Percentiles rank a stretch among this genome's conserved stretches.
These are phyloP conservation scores for Mimosa bimucronata DNA, from an alignment of 306 rosid species.

Conservation along the genomic window DNA sequence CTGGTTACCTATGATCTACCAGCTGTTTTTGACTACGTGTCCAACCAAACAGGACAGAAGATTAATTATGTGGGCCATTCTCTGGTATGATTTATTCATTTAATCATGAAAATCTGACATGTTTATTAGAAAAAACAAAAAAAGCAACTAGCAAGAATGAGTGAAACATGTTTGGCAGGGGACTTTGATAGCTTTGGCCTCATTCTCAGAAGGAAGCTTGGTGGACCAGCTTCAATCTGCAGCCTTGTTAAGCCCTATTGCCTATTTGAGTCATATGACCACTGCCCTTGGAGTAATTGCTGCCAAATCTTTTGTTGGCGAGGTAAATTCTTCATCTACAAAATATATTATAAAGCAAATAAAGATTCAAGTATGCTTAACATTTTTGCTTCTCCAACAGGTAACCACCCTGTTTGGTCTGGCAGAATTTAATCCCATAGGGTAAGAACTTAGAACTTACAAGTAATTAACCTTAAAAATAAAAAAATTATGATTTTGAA, in stretches of 20 bases:
- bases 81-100: slow-evolving; percentile 45
- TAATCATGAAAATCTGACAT: background rate
- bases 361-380: background rate
- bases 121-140: background rate
- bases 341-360: background rate
- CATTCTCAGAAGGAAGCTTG: slow-evolving; percentile 71
- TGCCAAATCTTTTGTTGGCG: slow-evolving; percentile 65
- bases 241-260: slow-evolving; percentile 78
- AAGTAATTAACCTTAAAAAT: background rate
- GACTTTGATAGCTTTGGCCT: slow-evolving; percentile 70
- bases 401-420: slow-evolving; percentile 54
- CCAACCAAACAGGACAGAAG: slow-evolving; percentile 70
- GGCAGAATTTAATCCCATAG: slow-evolving; percentile 75
- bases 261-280: slow-evolving; percentile 77
- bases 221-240: slow-evolving; percentile 68
- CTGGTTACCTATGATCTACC: slow-evolving; percentile 75
- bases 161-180: slow-evolving; percentile 62
- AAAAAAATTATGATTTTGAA: background rate
- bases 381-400: slow-evolving; percentile 45
- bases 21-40: slow-evolving; percentile 70
- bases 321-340: slow-evolving; percentile 49
- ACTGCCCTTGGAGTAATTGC: slow-evolving; percentile 64
- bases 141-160: background rate
- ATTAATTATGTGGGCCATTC: slow-evolving; percentile 89
- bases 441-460: slow-evolving; percentile 46